phyloP scores from a whole-genome alignment of 257 asterid species.

The Apocynum venetum region DNA sequence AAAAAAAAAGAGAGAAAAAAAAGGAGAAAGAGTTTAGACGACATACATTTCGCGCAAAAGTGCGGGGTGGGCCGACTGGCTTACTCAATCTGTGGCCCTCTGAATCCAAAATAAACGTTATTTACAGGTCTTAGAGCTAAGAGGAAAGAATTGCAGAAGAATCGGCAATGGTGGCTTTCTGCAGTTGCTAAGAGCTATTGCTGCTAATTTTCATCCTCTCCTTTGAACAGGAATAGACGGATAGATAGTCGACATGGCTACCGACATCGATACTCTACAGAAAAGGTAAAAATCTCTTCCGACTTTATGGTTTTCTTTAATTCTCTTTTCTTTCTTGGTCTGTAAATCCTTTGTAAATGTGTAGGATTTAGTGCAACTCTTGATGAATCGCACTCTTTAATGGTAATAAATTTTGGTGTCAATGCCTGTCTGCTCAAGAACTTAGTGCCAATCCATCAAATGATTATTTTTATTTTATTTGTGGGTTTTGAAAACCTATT shows the following conservation, averaged over 20 bases:
- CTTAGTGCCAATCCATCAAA: not conserved
- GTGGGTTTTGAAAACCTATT: not conserved
- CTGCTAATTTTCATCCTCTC: not conserved
- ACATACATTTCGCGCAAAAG: not conserved
- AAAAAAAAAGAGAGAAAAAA: not conserved
- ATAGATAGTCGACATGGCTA: slow-evolving; percentile 35
- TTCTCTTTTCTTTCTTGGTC: not conserved
- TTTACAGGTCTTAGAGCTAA: not conserved
- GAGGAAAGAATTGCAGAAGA: not conserved
- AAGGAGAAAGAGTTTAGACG: not conserved
- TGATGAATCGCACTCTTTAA: not conserved
- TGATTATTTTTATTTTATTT: not conserved
- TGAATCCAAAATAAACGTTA: not conserved
- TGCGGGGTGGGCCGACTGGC: not conserved
- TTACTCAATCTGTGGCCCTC: not conserved
- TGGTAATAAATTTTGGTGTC: not conserved
- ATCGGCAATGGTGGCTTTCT: not conserved
- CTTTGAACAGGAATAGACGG: not conserved
- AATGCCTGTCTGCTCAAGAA: not conserved
- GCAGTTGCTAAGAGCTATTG: not conserved
- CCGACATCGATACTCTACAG: slow-evolving; percentile 59
- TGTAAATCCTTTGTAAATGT: not conserved
- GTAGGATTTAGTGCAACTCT: not conserved
- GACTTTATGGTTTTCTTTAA: slow-evolving; percentile 6
- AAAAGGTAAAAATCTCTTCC: slow-evolving; percentile 36